These are phyloP conservation scores for Phaeophleospora eucalypticola DNA, from an alignment of 2,329 filamentous ascomycete genomes.

Conservation along the genomic window DNA sequence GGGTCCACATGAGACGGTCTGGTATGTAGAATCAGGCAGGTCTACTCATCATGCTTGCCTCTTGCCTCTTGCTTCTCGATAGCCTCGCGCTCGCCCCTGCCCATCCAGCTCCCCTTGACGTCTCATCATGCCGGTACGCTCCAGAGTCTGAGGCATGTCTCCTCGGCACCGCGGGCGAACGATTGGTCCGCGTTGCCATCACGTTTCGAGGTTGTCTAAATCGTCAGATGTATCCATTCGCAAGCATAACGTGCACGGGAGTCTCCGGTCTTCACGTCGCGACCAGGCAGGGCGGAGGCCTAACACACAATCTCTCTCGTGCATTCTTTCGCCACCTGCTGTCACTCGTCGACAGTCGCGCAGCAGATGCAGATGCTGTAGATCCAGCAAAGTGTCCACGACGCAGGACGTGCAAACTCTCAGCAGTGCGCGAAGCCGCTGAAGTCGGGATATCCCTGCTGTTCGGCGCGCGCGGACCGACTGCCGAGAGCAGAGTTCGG, in stretches of 20 bases:
- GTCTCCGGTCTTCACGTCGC: background rate
- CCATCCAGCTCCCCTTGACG: background rate
- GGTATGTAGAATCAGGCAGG: background rate
- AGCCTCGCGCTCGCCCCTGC: background rate
- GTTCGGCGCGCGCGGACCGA: too few species aligned
- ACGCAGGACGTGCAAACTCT: background rate
- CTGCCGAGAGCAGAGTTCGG: too few species aligned
- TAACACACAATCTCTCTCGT: background rate
- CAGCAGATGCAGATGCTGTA: too few species aligned
- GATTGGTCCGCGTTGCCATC: background rate
- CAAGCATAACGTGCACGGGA: background rate
- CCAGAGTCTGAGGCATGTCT: background rate
- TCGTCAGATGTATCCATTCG: background rate
- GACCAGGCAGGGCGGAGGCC: too few species aligned
- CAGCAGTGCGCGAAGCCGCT: background rate
- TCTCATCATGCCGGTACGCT: background rate
- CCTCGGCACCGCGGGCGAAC: background rate
- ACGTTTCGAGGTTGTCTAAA: too few species aligned
- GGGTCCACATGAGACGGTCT: constrained; percentile 6
- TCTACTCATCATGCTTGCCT: background rate
- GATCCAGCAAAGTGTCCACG: too few species aligned
- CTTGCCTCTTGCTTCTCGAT: background rate
- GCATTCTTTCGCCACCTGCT: too few species aligned
- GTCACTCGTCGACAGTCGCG: background rate
- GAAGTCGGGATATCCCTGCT: too few species aligned